Conservation (phyloP, 2,329 filamentous ascomycete genomes). For the Hypoxylon sp. region DNA sequence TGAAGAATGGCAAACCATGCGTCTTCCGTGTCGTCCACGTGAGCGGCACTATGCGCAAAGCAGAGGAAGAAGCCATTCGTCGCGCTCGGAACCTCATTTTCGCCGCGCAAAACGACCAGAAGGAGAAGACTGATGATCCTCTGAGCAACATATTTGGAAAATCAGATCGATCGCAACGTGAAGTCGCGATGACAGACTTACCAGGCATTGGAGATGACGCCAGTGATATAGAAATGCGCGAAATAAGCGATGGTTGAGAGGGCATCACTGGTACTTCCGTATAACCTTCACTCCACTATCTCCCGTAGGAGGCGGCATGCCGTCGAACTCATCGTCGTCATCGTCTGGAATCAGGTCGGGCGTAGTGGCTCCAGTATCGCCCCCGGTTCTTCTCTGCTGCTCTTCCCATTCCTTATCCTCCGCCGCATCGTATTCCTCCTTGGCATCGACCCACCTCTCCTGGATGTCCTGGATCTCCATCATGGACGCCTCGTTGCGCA, state of each 20-base stretch:
- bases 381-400: conserved; percentile 69
- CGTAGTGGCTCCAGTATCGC: conserved; percentile 51
- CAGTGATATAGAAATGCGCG: conserved; percentile 53
- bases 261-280: conserved; percentile 69
- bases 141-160: conserved; percentile 57
- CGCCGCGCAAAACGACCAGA: conserved; percentile 67
- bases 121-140: conserved; percentile 46
- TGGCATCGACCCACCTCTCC: conserved; percentile 93
- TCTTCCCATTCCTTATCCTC: conserved; percentile 82
- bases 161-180: conserved; percentile 40
- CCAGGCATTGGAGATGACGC: conserved; percentile 62
- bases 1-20: conserved; percentile 72
- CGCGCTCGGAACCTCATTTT: conserved; percentile 79
- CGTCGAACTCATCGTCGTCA: conserved; percentile 61
- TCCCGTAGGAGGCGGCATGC: conserved; percentile 60
- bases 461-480: conserved; percentile 92
- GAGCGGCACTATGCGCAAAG: conserved; percentile 92
- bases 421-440: conserved; percentile 85
- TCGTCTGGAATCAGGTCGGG: conserved; percentile 53
- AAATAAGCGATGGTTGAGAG: conserved; percentile 49
- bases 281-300: conserved; percentile 79
- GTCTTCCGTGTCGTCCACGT: conserved; percentile 88
- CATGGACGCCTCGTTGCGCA: conserved; percentile 79
- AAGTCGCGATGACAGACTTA: conserved; percentile 51
- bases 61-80: conserved; percentile 88